Percentiles rank a stretch among this genome's conserved stretches.
These are phyloP conservation scores for Elongisporangium prolatum DNA, from an alignment of 352 stramenopile species.

Conservation along the genomic window DNA sequence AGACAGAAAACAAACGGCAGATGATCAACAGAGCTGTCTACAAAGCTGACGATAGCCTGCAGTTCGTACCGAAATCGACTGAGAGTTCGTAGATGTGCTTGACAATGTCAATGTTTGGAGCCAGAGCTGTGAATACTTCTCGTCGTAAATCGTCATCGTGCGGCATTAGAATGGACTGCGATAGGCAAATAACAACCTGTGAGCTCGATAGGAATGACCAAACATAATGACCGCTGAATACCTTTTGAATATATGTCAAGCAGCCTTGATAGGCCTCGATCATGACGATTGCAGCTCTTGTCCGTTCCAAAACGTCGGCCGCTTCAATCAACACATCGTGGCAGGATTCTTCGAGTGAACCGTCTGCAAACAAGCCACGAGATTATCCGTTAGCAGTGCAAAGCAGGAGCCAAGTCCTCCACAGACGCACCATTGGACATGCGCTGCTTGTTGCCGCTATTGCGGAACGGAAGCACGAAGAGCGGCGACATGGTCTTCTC, in stretches of 20 bases:
- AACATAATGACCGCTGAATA: background rate
- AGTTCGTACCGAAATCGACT: conserved; percentile 35
- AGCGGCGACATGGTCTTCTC: conserved; percentile 10
- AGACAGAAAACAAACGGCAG: too few species aligned
- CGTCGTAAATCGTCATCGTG: conserved; percentile 27
- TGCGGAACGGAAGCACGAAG: conserved; percentile 15
- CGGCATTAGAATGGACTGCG: conserved; percentile 35
- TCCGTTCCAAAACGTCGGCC: conserved; percentile 30
- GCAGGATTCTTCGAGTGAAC: conserved; percentile 7
- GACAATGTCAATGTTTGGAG: conserved; percentile 36
- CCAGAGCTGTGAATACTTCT: conserved; percentile 28
- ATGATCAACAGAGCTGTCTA: too few species aligned
- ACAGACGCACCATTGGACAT: background rate
- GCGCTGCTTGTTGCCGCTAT: background rate
- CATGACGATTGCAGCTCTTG: conserved; percentile 21
- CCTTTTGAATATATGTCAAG: conserved; percentile 41
- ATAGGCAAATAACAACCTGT: too few species aligned
- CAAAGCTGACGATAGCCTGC: too few species aligned
- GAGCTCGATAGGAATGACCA: too few species aligned
- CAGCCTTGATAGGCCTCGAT: conserved; percentile 45
- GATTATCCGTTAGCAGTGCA: too few species aligned
- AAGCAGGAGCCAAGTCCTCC: too few species aligned
- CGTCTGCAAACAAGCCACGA: background rate
- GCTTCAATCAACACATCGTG: conserved; percentile 35
- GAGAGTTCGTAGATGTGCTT: conserved; percentile 36